A percentile compares a stretch with the other conserved stretches of the same genome.
These are phyloP conservation scores for Rhododendron ferrugineum DNA, from an alignment of 148 eudicot genomes.

Conservation along the genomic window DNA sequence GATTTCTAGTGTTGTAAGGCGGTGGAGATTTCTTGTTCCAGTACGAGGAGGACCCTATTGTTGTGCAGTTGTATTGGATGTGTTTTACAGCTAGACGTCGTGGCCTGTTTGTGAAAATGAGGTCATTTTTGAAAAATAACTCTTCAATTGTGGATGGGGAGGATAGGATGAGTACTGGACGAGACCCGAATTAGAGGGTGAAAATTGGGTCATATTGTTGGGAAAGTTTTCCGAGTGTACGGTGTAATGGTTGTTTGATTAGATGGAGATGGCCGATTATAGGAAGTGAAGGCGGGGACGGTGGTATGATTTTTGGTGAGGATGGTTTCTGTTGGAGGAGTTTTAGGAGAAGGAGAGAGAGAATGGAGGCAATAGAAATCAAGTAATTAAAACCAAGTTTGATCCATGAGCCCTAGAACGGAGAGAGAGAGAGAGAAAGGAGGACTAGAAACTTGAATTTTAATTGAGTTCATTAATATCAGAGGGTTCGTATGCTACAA, in stretches of 20 bases:
- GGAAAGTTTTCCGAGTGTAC: background rate
- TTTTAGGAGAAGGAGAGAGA: background rate
- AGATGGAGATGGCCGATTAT: conserved; percentile 16
- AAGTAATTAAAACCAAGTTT: background rate
- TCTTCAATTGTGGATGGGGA: conserved; percentile 12
- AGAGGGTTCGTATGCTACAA: too few relatives aligned
- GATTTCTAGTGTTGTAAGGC: background rate
- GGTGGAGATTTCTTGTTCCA: conserved; percentile 6
- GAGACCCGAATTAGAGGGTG: conserved; percentile 1
- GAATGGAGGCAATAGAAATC: background rate
- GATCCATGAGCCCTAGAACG: background rate
- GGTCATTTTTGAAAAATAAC: conserved; percentile 6
- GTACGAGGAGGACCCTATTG: background rate
- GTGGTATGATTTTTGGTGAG: background rate
- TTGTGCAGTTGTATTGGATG: background rate
- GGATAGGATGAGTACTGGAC: background rate
- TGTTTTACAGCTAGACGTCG: background rate
- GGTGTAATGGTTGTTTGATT: background rate
- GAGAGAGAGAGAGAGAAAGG: too few relatives aligned
- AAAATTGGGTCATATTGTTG: background rate
- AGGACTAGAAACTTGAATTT: too few relatives aligned
- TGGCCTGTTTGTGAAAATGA: conserved; percentile 11
- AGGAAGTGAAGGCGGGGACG: conserved; percentile 6
- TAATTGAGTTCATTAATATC: too few relatives aligned
- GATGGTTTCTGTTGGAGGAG: background rate